Evolutionary conservation across 2,329 filamentous ascomycete species (phyloP).

Genomic region (Chaetomium sp.): DNA sequence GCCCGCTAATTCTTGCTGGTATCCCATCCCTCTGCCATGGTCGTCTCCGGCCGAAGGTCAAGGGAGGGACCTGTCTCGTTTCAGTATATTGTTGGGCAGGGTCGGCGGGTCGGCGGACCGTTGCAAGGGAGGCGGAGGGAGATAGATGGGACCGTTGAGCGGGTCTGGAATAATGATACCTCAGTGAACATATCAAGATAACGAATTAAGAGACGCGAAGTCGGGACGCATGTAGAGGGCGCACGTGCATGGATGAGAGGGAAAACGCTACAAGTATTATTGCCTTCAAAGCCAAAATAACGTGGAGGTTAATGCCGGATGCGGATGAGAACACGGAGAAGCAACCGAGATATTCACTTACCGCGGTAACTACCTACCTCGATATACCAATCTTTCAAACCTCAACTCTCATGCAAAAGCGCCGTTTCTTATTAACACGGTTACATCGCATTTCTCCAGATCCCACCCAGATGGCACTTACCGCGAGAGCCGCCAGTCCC

Average conservation of each 20-base stretch:
- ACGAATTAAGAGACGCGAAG: neutral
- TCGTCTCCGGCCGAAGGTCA: neutral
- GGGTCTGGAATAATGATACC: slow-evolving; percentile 16
- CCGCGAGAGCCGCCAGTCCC: slow-evolving; percentile 22
- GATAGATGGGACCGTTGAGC: neutral
- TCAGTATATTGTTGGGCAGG: neutral
- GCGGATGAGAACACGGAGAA: neutral
- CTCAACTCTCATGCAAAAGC: neutral
- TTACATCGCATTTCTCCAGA: slow-evolving; percentile 16
- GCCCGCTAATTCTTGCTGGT: neutral
- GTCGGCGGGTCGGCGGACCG: neutral
- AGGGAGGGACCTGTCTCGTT: neutral
- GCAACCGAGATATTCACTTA: neutral
- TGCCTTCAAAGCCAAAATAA: neutral
- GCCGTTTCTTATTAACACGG: neutral
- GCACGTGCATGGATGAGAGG: too few species aligned
- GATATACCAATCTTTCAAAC: neutral
- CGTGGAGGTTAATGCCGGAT: neutral
- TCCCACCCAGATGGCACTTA: slow-evolving; percentile 6
- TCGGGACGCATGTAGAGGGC: neutral
- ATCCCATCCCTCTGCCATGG: neutral
- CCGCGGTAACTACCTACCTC: neutral
- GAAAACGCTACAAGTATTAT: neutral
- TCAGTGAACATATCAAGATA: slow-evolving; percentile 13
- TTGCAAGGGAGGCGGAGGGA: neutral